Conservation (phyloP, 148 eudicot genomes). For the Silene conica region DNA sequence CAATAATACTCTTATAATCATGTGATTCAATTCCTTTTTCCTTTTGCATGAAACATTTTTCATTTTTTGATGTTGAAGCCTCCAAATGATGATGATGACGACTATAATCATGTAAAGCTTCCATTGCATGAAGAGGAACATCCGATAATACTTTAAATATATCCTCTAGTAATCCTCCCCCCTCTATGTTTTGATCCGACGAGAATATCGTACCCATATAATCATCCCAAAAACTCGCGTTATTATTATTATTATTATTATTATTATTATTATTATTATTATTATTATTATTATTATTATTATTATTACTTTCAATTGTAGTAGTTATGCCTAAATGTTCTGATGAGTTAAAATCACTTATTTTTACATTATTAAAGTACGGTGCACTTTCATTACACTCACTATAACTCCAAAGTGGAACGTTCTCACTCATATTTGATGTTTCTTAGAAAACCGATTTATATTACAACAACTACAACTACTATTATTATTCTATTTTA, state of each 20-base stretch:
- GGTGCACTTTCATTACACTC: neutral
- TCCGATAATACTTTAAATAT: slow-evolving; percentile 8
- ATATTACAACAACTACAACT: too few species aligned
- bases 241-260: neutral
- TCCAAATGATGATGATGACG: neutral
- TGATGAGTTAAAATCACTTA: neutral
- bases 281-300: too few species aligned
- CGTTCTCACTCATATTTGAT: neutral
- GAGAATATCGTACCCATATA: neutral
- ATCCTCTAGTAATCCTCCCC: slow-evolving; percentile 1
- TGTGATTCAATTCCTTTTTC: neutral
- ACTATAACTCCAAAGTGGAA: neutral
- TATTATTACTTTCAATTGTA: too few species aligned
- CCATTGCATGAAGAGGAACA: slow-evolving; percentile 7
- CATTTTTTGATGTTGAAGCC: neutral
- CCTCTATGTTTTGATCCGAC: slow-evolving; percentile 1
- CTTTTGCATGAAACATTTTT: neutral
- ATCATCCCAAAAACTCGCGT: neutral
- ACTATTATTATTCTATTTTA: too few species aligned
- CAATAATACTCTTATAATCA: neutral
- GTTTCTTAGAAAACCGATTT: too few species aligned
- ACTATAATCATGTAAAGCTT: too few species aligned
- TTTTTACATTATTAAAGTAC: too few species aligned
- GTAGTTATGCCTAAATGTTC: neutral
- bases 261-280: too few species aligned